Percentiles rank a stretch among this genome's conserved stretches.
phyloP scores from a whole-genome alignment of 306 rosid species.

The Leucaena leucocephala region DNA sequence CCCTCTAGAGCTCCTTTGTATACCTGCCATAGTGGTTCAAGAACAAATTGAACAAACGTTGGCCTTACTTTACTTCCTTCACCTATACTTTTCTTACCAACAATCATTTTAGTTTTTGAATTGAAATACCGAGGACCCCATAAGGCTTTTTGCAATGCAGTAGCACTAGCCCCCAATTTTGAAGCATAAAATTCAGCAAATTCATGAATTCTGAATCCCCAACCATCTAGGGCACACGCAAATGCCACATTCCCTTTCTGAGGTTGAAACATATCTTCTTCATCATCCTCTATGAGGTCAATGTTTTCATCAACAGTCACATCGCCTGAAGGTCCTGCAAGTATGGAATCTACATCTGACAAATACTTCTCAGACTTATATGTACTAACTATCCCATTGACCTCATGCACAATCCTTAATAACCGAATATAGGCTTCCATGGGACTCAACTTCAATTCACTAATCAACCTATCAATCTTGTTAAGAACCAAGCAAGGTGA shows the following conservation, averaged over 20 bases:
- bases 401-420: conserved; percentile 73
- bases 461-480: conserved; percentile 80
- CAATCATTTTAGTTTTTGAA: conserved; percentile 74
- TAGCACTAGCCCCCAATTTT: conserved; percentile 68
- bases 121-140: conserved; percentile 79
- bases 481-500: conserved; percentile 84
- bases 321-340: conserved; percentile 51
- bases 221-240: conserved; percentile 86
- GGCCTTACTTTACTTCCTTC: conserved; percentile 67
- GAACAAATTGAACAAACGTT: conserved; percentile 88
- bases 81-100: conserved; percentile 65
- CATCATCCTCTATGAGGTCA: conserved; percentile 68
- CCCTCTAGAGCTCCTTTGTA: conserved; percentile 63
- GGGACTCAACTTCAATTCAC: conserved; percentile 72
- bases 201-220: conserved; percentile 78
- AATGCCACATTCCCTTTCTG: conserved; percentile 86
- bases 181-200: conserved; percentile 76
- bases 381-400: conserved; percentile 80
- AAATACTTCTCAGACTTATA: conserved; percentile 77
- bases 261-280: conserved; percentile 80
- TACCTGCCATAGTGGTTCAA: conserved; percentile 85
- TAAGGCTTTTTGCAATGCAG: conserved; percentile 61
- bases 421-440: conserved; percentile 69
- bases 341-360: conserved; percentile 75
- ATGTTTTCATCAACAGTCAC: conserved; percentile 37